Evolutionary conservation across 192 early-diverging fungal species (phyloP).

Genomic region (Podila horticola): DNA sequence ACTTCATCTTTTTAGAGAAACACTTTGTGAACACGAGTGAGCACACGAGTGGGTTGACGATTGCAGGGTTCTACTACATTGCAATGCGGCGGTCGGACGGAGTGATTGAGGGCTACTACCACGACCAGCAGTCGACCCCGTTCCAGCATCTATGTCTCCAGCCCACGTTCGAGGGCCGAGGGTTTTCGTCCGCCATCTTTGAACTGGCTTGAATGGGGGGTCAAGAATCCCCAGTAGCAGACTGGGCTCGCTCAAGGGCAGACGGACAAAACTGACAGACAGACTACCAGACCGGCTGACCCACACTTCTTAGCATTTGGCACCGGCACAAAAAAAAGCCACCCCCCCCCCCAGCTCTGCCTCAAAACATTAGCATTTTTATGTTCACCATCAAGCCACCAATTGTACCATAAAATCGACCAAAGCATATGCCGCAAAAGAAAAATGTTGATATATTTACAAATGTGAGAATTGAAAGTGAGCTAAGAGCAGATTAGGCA

Average conservation of each 20-base stretch:
- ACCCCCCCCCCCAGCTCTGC: too few relatives aligned
- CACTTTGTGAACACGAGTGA: constrained; percentile 65
- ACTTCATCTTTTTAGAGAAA: constrained; percentile 47
- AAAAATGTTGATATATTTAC: constrained; percentile 8
- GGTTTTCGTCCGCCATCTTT: constrained; percentile 44
- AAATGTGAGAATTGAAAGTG: constrained; percentile 6
- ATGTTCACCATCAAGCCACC: too few relatives aligned
- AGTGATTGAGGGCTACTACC: constrained; percentile 63
- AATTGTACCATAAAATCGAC: not conserved
- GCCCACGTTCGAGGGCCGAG: constrained; percentile 40
- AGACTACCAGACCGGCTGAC: too few relatives aligned
- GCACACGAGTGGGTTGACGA: constrained; percentile 66
- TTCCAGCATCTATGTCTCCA: constrained; percentile 48
- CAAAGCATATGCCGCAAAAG: not conserved
- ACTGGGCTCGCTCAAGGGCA: too few relatives aligned
- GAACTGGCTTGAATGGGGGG: constrained; percentile 16
- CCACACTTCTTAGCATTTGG: too few relatives aligned
- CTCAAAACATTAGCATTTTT: not conserved
- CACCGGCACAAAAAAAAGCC: too few relatives aligned
- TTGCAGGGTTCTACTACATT: constrained; percentile 76
- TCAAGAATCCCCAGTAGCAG: too few relatives aligned
- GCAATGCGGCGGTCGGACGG: constrained; percentile 70
- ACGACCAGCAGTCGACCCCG: constrained; percentile 45
- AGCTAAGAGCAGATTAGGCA: not conserved
- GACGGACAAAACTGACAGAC: too few relatives aligned